phyloP scores from a whole-genome alignment of 2,329 filamentous ascomycete species.

The Cladophialophora bantiana region DNA sequence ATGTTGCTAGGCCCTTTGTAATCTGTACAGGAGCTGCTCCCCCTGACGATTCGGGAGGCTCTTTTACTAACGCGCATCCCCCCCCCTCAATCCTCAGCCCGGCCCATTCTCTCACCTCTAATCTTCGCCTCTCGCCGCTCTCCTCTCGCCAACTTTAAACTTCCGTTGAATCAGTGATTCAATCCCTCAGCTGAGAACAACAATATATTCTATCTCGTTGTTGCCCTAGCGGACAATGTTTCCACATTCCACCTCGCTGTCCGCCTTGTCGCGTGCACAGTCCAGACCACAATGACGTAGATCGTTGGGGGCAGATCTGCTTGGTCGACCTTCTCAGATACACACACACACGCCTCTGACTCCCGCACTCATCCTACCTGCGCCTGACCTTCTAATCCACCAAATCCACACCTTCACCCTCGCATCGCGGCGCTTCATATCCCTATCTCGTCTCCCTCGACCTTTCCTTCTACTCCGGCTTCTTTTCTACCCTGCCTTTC shows the following conservation, averaged over 20 bases:
- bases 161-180: slow-evolving; percentile 17
- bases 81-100: not conserved
- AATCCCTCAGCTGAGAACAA: slow-evolving; percentile 3
- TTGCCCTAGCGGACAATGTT: slow-evolving; percentile 24
- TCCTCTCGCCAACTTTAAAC: not conserved
- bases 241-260: slow-evolving; percentile 16
- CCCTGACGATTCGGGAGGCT: slow-evolving; percentile 12
- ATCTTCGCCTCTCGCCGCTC: not conserved
- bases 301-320: slow-evolving; percentile 15
- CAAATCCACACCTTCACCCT: slow-evolving; percentile 1
- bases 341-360: not conserved
- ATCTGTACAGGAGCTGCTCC: not conserved
- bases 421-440: not conserved
- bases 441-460: not conserved
- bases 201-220: slow-evolving; percentile 18
- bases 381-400: slow-evolving; percentile 13
- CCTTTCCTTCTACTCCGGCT: not conserved
- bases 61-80: not conserved
- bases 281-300: slow-evolving; percentile 36
- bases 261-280: slow-evolving; percentile 33
- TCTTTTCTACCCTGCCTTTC: not conserved
- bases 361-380: slow-evolving; percentile 11
- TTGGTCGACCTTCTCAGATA: not conserved
- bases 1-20: not conserved
- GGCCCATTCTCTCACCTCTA: slow-evolving; percentile 4